A percentile compares a stretch with the other conserved stretches of the same genome.
Conservation (phyloP, 768 basidiomycete species). For the Boletus vermiculosoides region DNA sequence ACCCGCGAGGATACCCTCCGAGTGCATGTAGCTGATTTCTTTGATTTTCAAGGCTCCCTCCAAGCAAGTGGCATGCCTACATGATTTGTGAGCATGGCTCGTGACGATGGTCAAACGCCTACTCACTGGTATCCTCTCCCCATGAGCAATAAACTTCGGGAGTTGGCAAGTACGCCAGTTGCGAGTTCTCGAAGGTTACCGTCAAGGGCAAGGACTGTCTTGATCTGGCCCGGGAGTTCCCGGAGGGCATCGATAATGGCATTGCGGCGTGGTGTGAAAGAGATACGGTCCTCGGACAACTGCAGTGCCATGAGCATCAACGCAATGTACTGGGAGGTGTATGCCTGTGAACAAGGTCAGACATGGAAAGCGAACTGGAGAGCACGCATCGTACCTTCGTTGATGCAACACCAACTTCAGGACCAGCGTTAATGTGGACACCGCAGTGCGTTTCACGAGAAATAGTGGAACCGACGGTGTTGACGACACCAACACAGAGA, state of each 20-base stretch:
- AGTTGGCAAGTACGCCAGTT: conserved; percentile 67
- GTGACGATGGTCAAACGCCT: neutral
- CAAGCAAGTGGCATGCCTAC: conserved; percentile 89
- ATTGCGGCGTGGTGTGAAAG: conserved; percentile 84
- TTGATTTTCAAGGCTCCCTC: conserved; percentile 99
- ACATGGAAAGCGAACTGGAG: neutral
- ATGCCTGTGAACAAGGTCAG: conserved; percentile 55
- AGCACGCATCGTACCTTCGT: conserved; percentile 64
- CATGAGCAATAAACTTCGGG: conserved; percentile 92
- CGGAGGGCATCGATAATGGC: conserved; percentile 94
- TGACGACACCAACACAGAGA: conserved; percentile 95
- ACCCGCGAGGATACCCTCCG: conserved; percentile 86
- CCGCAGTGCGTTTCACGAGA: conserved; percentile 99
- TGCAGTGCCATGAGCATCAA: conserved; percentile 98
- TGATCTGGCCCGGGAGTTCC: conserved; percentile 86
- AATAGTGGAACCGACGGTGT: conserved; percentile 96
- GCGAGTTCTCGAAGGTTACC: conserved; percentile 76
- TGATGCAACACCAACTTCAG: conserved; percentile 98
- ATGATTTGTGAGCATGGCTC: neutral
- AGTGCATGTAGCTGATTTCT: conserved; percentile 83
- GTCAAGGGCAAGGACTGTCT: conserved; percentile 81
- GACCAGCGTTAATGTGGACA: conserved; percentile 99
- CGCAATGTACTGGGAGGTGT: conserved; percentile 98
- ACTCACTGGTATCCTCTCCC: conserved; percentile 94
- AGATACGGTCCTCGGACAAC: conserved; percentile 95